Conservation (phyloP, 2,329 filamentous ascomycete species). For the Dendrostoma leiphaemia region DNA sequence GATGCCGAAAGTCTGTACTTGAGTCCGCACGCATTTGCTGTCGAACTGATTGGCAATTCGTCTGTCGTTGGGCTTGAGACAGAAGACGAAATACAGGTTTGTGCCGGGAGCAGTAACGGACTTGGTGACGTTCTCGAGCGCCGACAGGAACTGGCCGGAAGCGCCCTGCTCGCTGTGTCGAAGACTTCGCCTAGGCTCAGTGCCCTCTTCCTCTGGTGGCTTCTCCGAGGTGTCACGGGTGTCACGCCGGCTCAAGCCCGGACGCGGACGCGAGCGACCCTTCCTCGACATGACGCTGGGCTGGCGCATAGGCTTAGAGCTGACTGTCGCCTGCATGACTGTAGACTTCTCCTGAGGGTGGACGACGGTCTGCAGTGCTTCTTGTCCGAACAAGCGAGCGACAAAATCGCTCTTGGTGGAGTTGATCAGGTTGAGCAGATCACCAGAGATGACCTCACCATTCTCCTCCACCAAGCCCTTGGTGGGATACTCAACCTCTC, state of each 20-base stretch:
- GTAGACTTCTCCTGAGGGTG: slow-evolving; percentile 88
- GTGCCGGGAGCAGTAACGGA: slow-evolving; percentile 78
- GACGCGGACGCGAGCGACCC: slow-evolving; percentile 40
- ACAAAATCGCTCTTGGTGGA: slow-evolving; percentile 88
- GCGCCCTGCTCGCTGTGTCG: slow-evolving; percentile 73
- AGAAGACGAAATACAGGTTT: slow-evolving; percentile 96
- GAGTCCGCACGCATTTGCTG: slow-evolving; percentile 93
- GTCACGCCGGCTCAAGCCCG: slow-evolving; percentile 21
- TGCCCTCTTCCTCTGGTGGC: slow-evolving; percentile 46
- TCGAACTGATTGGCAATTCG: slow-evolving; percentile 98
- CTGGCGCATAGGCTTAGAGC: slow-evolving; percentile 88
- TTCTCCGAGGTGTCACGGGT: slow-evolving; percentile 33
- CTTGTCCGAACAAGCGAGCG: slow-evolving; percentile 89
- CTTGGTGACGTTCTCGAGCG: slow-evolving; percentile 87
- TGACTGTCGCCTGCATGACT: slow-evolving; percentile 94
- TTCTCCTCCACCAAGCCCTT: slow-evolving; percentile 91
- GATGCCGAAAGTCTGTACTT: slow-evolving; percentile 93
- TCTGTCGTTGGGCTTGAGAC: slow-evolving; percentile 93
- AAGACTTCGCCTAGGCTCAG: slow-evolving; percentile 39
- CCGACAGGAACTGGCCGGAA: slow-evolving; percentile 85
- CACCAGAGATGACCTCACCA: slow-evolving; percentile 90
- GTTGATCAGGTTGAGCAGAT: slow-evolving; percentile 91
- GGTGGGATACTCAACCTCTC: slow-evolving; percentile 91
- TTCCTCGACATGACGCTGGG: slow-evolving; percentile 90
- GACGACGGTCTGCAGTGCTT: slow-evolving; percentile 86